phyloP scores from a whole-genome alignment of 805 yeast species.

The Pichia manshurica region DNA sequence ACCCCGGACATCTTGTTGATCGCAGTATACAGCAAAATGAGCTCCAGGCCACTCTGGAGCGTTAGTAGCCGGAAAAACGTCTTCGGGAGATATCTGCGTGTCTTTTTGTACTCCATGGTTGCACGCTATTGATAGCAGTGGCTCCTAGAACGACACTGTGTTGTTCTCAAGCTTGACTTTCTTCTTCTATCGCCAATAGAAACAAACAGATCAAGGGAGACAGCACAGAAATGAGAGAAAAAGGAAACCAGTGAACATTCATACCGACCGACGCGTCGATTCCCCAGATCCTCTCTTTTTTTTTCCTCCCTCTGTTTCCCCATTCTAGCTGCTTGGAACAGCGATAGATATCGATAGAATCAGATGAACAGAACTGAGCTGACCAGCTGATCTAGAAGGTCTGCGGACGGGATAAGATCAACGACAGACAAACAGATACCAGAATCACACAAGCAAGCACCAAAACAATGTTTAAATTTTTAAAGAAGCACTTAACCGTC shows the following conservation, averaged over 20 bases:
- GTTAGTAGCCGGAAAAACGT: conserved; percentile 70
- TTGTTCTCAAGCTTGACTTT: neutral
- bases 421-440: too few species aligned
- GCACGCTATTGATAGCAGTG: too few species aligned
- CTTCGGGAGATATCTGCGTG: conserved; percentile 26
- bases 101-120: neutral
- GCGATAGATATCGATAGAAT: too few species aligned
- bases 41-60: conserved; percentile 80
- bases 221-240: neutral
- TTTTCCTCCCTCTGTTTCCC: too few species aligned
- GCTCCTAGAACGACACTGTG: neutral
- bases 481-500: conserved; percentile 5
- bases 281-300: too few species aligned
- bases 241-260: too few species aligned
- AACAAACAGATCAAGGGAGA: neutral
- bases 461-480: conserved; percentile 10
- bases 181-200: neutral
- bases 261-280: conserved; percentile 2
- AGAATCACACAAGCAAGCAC: too few species aligned
- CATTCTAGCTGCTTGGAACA: too few species aligned
- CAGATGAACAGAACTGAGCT: too few species aligned
- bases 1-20: conserved; percentile 86
- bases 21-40: conserved; percentile 66
- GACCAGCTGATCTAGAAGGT: too few species aligned
- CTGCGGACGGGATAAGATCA: too few species aligned